Evolutionary conservation across 1,284 basidiomycete genomes (phyloP), one percentile per base, ranked within the genome.

Genomic region (Moesziomyces antarcticus): DNA sequence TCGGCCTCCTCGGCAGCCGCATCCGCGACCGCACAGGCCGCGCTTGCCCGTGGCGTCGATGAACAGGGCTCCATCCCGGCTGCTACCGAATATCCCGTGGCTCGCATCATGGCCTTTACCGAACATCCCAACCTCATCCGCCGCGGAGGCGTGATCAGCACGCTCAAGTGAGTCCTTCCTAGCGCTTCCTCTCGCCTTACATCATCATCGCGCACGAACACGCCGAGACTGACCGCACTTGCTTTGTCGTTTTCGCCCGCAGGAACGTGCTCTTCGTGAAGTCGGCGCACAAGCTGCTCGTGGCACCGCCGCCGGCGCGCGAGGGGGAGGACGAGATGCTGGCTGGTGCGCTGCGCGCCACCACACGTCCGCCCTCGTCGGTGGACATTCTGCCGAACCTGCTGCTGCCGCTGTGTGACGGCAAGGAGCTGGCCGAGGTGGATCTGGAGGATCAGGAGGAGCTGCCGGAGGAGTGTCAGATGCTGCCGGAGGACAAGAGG

Each of bases 321-420:
- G 68, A 73, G 13, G 76, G 57, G 10, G 56, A 78, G 50, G 64
- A 70, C 20, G 60, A 66, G 54, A 63, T 77, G 63, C 52, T 77
- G 24, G 71, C 71, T 3, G 75, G 75, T 44, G 72, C 77, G 13
- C 67, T 73, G 11, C 68, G 67, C n/a, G 67, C 70, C 18, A 72
- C 66, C 20, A 59, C 60, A 5, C 58, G 76, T 18, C 76, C 72
- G n/a, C 66, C 74, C 3, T 74, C 81, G 3, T 75, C 80, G 5
- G 62, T 83, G n/a, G 82, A 84, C 50, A 56, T 82, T n/a, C 65
- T 84, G 18, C 81, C 82, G 1, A 78, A 77, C 48, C 87, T 99
- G 11, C 87, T 99, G 1, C 88, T 96, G 5, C 96, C 96, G 0
- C 88, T 99, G 3, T 94, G 95, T 68, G 95, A 95, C 5, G 92